Conservation (phyloP, 2,329 filamentous ascomycete genomes). For the Claviceps sp. region DNA sequence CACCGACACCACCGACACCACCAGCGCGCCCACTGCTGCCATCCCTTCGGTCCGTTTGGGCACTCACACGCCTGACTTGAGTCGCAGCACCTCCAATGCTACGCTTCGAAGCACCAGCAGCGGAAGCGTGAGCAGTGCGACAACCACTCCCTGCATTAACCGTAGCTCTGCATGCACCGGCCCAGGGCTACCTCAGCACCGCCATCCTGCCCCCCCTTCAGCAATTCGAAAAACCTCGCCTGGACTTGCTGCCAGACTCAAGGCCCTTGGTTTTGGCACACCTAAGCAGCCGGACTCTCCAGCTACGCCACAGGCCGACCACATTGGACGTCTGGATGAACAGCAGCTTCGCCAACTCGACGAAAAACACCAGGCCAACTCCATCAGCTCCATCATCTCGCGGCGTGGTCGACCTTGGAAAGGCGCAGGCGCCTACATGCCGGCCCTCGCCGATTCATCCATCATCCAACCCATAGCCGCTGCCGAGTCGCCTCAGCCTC, state of each 20-base stretch:
- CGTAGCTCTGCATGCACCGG: conserved; percentile 9
- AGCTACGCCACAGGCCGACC: conserved; percentile 22
- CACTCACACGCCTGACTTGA: conserved; percentile 5
- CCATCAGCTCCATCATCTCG: conserved; percentile 36
- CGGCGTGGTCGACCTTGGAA: conserved; percentile 61
- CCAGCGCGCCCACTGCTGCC: neutral
- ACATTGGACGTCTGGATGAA: conserved; percentile 56
- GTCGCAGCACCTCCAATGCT: conserved; percentile 4
- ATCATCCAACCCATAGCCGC: conserved; percentile 12
- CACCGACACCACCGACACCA: neutral
- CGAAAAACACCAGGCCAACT: conserved; percentile 43
- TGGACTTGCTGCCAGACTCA: conserved; percentile 50
- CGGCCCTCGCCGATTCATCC: conserved; percentile 15
- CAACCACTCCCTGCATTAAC: conserved; percentile 2
- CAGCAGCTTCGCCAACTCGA: conserved; percentile 58
- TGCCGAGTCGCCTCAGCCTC: conserved; percentile 26
- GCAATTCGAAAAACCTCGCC: conserved; percentile 45
- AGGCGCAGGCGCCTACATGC: conserved; percentile 36
- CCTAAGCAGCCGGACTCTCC: conserved; percentile 22
- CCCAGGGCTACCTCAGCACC: conserved; percentile 8
- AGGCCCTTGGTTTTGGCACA: conserved; percentile 47
- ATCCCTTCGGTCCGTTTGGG: neutral
- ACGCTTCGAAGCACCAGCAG: conserved; percentile 3
- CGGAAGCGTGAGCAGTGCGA: conserved; percentile 1
- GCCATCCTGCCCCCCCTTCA: conserved; percentile 14